Evolutionary conservation across 2,329 filamentous ascomycete species (phyloP).

Genomic region (Helotiales sp.): DNA sequence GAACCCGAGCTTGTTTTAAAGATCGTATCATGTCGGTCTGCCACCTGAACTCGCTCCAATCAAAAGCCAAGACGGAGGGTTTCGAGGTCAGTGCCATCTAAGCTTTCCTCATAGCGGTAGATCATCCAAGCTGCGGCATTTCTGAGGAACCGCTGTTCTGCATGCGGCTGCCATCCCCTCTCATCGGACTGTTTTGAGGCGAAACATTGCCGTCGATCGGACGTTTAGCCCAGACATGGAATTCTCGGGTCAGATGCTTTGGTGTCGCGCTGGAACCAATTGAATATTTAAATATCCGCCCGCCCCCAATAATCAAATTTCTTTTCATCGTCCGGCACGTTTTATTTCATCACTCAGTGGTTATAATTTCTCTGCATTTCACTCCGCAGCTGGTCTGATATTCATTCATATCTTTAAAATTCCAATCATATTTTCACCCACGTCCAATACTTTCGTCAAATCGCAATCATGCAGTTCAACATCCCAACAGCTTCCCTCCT

Average conservation of each 20-base stretch:
- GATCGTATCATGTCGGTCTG: not conserved
- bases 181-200: constrained; percentile 1
- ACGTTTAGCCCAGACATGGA: not conserved
- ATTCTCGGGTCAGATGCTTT: not conserved
- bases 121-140: not conserved
- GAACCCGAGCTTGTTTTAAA: not conserved
- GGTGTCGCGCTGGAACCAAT: not conserved
- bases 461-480: constrained; percentile 16
- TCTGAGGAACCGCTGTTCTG: not conserved
- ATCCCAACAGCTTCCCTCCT: constrained; percentile 9
- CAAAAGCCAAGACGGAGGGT: not conserved
- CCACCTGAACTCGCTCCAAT: not conserved
- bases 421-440: constrained; percentile 2
- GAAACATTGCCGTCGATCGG: not conserved
- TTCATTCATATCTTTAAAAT: not conserved
- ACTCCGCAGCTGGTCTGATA: constrained; percentile 12
- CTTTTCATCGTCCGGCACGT: constrained; percentile 17
- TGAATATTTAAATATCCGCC: not conserved
- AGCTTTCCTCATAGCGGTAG: not conserved
- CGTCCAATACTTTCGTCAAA: not conserved
- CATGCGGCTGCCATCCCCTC: not conserved
- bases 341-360: not conserved
- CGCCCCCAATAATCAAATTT: not conserved
- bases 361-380: not conserved
- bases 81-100: not conserved